Evolutionary conservation across 2,329 filamentous ascomycete genomes (phyloP), one percentile per base, ranked within the genome.

Genomic region (Hymenotorrendiella dingleyae): DNA sequence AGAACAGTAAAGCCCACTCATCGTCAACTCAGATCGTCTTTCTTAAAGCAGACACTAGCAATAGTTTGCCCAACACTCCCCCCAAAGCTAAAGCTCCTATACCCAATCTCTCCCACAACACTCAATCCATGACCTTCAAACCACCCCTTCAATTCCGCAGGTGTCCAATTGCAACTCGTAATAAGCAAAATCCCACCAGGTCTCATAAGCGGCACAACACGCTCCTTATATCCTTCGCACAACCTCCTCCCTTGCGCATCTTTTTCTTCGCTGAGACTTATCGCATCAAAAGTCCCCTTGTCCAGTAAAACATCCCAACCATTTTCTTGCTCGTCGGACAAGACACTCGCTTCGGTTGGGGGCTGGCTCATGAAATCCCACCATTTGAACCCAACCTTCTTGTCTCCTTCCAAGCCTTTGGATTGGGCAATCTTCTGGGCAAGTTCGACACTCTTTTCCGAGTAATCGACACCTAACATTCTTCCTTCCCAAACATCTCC

Each of bases 151-250:
- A 98, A 66, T 69, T 98, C 93, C 29, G 80, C 76, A 68, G 93
- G 89, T 1, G 91, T 97, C 93, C 93, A 98, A 67, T 98, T 98
- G 64, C 93, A 98, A 64, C 89, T 96, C 42, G 93, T 97, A 41
- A 98, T 78, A 46, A 96, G 65, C 55, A 97, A 76, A 19, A 87
- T 70, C 0, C 87, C 87, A 1, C 82, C 83, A 1, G 66, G 67
- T 54, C 78, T 80, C 39, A 97, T 74, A 50, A 97, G 71, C 21
- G 65, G 67, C 48, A 82, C 68, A 23, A 91, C 81, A 40, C 79
- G 77, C 35, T 74, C 72, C 36, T 78, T 75, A 67, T 98, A 98
- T 3, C 74, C 73, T 62, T 94, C 86, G 60, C 80, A 85, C 10
- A 85, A 71, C 41, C 84, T 74, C 27, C 76, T 68, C 0, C 75